Evolutionary conservation across 2,329 filamentous ascomycete species (phyloP), one percentile per base, ranked within the genome.

Genomic region (Raffaelea deltoideospora): DNA sequence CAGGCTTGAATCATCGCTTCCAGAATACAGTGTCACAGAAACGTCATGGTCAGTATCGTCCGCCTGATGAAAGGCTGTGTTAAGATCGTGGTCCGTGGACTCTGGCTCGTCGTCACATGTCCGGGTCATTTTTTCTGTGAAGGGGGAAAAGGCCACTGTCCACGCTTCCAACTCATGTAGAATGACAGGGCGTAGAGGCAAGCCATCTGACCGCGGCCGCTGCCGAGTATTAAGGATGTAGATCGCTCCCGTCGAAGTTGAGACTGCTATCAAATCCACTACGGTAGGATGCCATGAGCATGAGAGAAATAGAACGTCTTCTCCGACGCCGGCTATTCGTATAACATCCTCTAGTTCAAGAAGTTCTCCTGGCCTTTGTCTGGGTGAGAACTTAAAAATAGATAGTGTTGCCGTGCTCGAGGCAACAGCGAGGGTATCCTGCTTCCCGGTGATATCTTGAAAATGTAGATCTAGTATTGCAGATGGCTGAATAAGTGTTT

Each of bases 391-490:
- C 44, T 53, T 61, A 54, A 79, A 85, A 34, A 88, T 61, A 1
- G 68, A 68, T 11, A 92, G 58, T 0, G 68, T 67, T 0, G 79
- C 83, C 1, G 79, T 83, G 43, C 85, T 94, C 2, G 81, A 83
- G 9, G 84, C 83, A 3, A 79, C 74, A 10, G 76, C 85, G 37
- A 93, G 66, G 4, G 80, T 58, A 22, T 66, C 64, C 34, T 56
- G 58, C 8, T 48, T 48, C 37, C 63, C 53, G 2, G 49, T 44
- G 35, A 57, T 50, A 2, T 70, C 72, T 41, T 78, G 73, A 54
- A 95, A 96, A 47, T 87, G 83, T 22, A 95, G 62, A 52, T 95
- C 87, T 37, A 95, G 68, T 21, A 95, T 69, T 6, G 84, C 87
- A 36, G 76, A 84, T 4, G 75, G 69, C 18, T 81, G 74, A 5